Evolutionary conservation across 345 rosid genomes (phyloP).

Genomic region (Rhizophora apiculata): DNA sequence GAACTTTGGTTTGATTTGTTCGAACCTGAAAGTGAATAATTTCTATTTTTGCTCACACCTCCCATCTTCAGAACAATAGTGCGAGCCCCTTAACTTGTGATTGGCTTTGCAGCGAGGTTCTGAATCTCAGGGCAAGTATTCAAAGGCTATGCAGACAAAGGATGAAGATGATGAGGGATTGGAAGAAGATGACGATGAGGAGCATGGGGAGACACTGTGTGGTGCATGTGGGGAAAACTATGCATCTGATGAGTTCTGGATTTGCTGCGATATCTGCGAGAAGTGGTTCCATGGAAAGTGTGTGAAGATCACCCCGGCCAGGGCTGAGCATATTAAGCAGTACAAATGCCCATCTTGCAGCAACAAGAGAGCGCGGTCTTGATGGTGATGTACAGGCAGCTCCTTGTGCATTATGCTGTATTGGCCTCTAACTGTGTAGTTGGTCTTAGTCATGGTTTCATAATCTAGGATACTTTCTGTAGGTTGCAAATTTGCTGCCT

Average conservation of each 20-base stretch:
- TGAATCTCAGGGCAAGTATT: conserved; percentile 16
- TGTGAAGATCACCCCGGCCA: conserved; percentile 28
- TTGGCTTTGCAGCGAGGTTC: conserved; percentile 12
- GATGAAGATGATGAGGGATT: conserved; percentile 22
- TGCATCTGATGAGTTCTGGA: conserved; percentile 29
- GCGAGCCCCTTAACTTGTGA: neutral
- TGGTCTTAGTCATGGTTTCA: conserved; percentile 33
- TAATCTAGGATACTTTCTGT: conserved; percentile 30
- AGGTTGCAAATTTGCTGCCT: conserved; percentile 28
- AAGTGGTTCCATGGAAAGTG: conserved; percentile 32
- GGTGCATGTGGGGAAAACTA: conserved; percentile 29
- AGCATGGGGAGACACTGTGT: conserved; percentile 26
- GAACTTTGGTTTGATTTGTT: neutral
- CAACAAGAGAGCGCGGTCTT: conserved; percentile 29
- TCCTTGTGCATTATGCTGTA: conserved; percentile 13
- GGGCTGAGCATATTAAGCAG: conserved; percentile 31
- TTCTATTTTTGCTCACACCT: neutral
- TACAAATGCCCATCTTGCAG: conserved; percentile 30
- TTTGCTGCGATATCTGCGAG: conserved; percentile 26
- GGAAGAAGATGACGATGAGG: conserved; percentile 24
- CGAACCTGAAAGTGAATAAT: neutral
- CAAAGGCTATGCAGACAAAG: conserved; percentile 11
- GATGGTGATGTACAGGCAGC: neutral
- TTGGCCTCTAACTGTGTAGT: conserved; percentile 49
- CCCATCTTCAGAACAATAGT: neutral